A percentile compares a stretch with the other conserved stretches of the same genome.
These are phyloP conservation scores for Xylariales sp. DNA, from an alignment of 2,329 filamentous ascomycete genomes.

Conservation along the genomic window DNA sequence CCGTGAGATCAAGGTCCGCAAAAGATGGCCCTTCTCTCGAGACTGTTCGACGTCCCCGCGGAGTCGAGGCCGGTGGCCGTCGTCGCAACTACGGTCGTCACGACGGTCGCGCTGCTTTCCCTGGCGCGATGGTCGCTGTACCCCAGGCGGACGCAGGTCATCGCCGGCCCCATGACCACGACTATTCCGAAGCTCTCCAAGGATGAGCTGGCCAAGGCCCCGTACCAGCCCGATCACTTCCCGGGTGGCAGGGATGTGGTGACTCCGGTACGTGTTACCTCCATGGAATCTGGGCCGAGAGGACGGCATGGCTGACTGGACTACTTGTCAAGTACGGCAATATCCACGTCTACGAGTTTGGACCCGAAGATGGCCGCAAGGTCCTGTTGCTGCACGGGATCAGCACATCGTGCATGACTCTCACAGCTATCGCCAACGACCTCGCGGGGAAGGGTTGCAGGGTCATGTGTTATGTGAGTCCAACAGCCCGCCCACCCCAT, in stretches of 20 bases:
- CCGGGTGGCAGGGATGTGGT: conserved; percentile 69
- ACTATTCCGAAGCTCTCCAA: conserved; percentile 30
- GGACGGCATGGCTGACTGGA: too few species aligned
- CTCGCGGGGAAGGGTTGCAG: conserved; percentile 67
- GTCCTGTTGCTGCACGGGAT: conserved; percentile 80
- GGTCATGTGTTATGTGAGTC: conserved; percentile 65
- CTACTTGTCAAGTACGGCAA: conserved; percentile 73
- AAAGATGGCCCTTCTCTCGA: conserved; percentile 25
- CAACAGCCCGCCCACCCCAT: conserved; percentile 25
- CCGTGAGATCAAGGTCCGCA: neutral
- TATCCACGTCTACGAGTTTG: conserved; percentile 78
- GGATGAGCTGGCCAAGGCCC: conserved; percentile 32
- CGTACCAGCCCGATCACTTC: conserved; percentile 64
- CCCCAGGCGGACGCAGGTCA: conserved; percentile 33
- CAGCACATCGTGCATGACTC: conserved; percentile 72
- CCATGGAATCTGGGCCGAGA: too few species aligned
- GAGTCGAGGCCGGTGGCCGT: conserved; percentile 26
- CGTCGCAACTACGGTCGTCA: conserved; percentile 35
- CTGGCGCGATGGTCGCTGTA: conserved; percentile 32
- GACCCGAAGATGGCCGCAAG: conserved; percentile 66
- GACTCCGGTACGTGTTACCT: conserved; percentile 49
- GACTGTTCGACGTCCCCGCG: conserved; percentile 17
- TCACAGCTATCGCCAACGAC: conserved; percentile 61
- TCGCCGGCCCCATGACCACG: conserved; percentile 41
- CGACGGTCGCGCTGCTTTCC: conserved; percentile 35